Conservation (phyloP, 345 rosid genomes). For the Pistacia atlantica region DNA sequence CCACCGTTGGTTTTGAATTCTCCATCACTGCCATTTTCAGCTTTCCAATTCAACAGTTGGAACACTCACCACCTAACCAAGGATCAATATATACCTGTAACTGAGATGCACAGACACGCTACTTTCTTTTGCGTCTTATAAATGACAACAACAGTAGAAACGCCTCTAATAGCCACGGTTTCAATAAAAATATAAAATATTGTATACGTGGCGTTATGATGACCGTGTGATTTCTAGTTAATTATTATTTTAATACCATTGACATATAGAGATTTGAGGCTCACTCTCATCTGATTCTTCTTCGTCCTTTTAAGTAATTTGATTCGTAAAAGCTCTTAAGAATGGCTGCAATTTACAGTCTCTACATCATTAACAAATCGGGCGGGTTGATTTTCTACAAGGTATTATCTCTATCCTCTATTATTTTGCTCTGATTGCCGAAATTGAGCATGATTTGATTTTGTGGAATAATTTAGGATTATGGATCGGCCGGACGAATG, state of each 20-base stretch:
- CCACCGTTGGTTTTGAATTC: constrained; percentile 49
- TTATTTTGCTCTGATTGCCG: neutral
- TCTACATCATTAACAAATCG: constrained; percentile 86
- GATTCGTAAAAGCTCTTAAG: neutral
- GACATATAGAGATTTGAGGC: too few species aligned
- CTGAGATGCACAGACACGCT: neutral
- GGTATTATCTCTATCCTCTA: constrained; percentile 37
- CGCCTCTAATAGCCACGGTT: neutral
- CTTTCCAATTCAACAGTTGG: neutral
- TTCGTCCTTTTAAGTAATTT: neutral
- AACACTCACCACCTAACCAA: neutral
- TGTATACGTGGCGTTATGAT: constrained; percentile 2
- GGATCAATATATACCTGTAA: neutral
- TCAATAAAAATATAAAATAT: neutral
- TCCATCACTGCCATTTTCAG: constrained; percentile 39
- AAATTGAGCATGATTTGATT: neutral
- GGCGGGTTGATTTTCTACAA: constrained; percentile 86
- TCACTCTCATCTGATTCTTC: neutral
- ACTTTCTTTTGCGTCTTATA: neutral
- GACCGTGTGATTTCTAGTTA: neutral
- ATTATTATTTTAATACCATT: neutral
- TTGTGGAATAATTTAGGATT: constrained; percentile 52
- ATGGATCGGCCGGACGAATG: constrained; percentile 93
- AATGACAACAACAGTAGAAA: neutral
- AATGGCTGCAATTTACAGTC: constrained; percentile 84